Base-by-base conservation (phyloP, 352 stramenopile species). In the Peronospora belbahrii region DNA sequence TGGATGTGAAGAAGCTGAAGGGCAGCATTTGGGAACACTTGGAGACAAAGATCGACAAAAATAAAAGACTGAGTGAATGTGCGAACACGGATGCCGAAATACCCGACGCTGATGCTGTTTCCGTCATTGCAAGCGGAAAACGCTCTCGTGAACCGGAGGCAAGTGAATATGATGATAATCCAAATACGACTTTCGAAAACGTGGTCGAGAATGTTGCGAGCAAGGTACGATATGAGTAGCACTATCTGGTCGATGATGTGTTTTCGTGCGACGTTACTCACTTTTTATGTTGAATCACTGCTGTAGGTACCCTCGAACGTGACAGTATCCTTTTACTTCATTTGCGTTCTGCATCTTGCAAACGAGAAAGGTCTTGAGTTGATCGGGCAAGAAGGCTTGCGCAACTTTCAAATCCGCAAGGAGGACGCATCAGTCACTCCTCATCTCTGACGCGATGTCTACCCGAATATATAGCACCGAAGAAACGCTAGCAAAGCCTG, bases 271-370 rank as follows among this genome's bases (percentile, higher is more conserved):
- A 4, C n/a, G 19, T 22, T 15, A 14, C 30, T 52, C 48, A 56
- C 10, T 34, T 42, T 6, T 45, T 28, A 9, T 7, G 11, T n/a
- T 52, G 15, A 38, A 10, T 58, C 22, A 8, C 34, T 15, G 43
- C 2, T 36, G 13, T 23, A 88, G 76, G 82, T 91, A 15, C 94
- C 97, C 24, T 67, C 82, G 32, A 96, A 97, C 50, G 95, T 97
- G 6, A 97, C 94, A 3, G 73, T 98, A 11, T 95, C 95, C 7
- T 98, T 98, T 70, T 98, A 98, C 71, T 99, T 99, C 52, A 98
- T 98, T 48, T 98, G 93, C 54, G 84, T 98, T 52, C 70, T 99
- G n/a, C 96, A 99, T 68, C 74, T 99, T 14, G 95, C 95, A 11
- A 99, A 99, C 60, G 96, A 99, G 65, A 98, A 99, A 62, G 93